Evolutionary conservation across 2,329 filamentous ascomycete genomes (phyloP), one percentile per base, ranked within the genome.

Genomic region (Cladophialophora carrionii): DNA sequence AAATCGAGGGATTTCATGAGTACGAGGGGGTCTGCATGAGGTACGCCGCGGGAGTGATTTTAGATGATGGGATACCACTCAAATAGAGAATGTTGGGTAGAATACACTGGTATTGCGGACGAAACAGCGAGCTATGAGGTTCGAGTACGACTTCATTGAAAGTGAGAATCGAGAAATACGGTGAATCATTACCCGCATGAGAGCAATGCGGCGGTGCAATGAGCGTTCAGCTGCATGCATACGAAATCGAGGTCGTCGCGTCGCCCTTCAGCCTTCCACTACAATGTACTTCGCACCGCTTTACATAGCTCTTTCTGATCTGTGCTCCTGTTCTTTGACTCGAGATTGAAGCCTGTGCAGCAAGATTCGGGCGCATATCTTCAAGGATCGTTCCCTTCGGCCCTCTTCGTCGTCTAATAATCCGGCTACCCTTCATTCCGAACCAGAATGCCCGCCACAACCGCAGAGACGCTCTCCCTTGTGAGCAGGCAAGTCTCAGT

Each of bases 401-500:
- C 24, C 6, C 17, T 22, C 20, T n/a, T 6, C 26, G 26, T 43
- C 41, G 29, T 48, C 56, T 20, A 17, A n/a, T 37, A 29, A 26
- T 37, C 24, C 29, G 14, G 9, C 31, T 43, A 31, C 22, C 41
- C 41, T 26, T 20, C 10, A 26, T 29, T 26, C 29, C 17, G 37
- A n/a, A n/a, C 31, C 79, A 87, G 76, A 78, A 98, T 98, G 94
- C 94, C 93, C 81, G 89, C 94, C 79, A 98, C 94, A 71, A 97
- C 94, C 77, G 92, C 93, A 79, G 94, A 98, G 84, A 96, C 94
- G 72, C 88, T 97, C 78, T 96, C 91, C 73, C 89, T 98, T 77
- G 92, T 97, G 78, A 94, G 89, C 75, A 89, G 92, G 79, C 96
- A 90, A 80, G 95, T 99, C 79, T 96, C 94, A 72, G 94, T 99